Evolutionary conservation across 345 rosid species (phyloP), one percentile per base, ranked within the genome.

Genomic region (Laguncularia racemosa): DNA sequence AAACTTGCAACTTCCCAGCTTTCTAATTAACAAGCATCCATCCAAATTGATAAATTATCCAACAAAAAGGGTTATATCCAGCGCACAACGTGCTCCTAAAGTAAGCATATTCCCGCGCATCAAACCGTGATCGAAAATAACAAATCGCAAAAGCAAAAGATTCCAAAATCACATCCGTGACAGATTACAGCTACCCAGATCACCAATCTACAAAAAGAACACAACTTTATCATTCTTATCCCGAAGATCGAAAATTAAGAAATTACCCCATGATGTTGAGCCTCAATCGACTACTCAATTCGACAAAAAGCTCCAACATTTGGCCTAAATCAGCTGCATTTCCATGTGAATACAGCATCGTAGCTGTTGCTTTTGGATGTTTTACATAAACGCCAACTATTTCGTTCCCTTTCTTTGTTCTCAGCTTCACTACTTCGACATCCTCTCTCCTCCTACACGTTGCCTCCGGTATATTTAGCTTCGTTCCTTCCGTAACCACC

Each of bases 301-400:
- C 96, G 43, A 84, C 82, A 54, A 93, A 93, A 21, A 93, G 96
- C 74, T 93, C 97, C 63, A 78, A 80, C 96, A 93, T 85, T 62
- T 93, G 99, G 0, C 97, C 97, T 65, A 93, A 73, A 71, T 93
- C 97, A 49, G 99, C 99, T 2, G 99, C 99, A 80, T 93, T 93
- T 28, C 99, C 99, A 59, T 93, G 99, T 28, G 99, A 93, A 72
- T 93, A 89, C 44, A 93, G 72, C 62, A 93, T 48, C 14, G 97
- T 93, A 20, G 78, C 76, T 13, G 83, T 61, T 33, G 99, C 86
- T 65, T 78, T 86, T 0, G 89, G 82, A 56, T 93, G 96, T 59
- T 71, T 83, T 12, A 89, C 71, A 65, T 92, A 81, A 26, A 86
- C 71, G 2, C 93, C 95, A 0, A 92, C 97, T 70, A 92, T 76